These are phyloP conservation scores for Actinomortierella wolfii DNA, from an alignment of 371 early-diverging fungal species.

Conservation along the genomic window DNA sequence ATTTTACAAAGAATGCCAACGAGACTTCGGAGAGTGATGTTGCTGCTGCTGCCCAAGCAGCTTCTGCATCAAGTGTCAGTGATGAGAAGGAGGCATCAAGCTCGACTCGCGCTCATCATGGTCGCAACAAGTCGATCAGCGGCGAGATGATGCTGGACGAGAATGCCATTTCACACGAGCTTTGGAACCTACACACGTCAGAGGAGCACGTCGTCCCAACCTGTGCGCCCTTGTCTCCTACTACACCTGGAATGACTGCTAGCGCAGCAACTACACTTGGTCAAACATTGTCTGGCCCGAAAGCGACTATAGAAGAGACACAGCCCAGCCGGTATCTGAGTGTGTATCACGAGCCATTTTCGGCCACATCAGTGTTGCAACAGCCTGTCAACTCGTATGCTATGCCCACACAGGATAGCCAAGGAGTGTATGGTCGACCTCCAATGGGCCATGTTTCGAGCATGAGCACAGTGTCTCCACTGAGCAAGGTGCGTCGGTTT, in stretches of 20 bases:
- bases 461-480: slow-evolving; percentile 17
- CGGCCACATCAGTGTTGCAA: slow-evolving; percentile 33
- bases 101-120: slow-evolving; percentile 9
- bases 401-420: slow-evolving; percentile 16
- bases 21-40: too few relatives aligned
- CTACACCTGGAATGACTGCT: too few relatives aligned
- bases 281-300: background rate
- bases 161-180: slow-evolving; percentile 34
- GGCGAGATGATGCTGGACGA: slow-evolving; percentile 29
- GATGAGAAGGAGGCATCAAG: too few relatives aligned
- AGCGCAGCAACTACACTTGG: too few relatives aligned
- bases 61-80: too few relatives aligned
- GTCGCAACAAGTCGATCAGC: slow-evolving; percentile 12
- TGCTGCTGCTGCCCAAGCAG: too few relatives aligned
- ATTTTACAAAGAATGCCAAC: slow-evolving; percentile 8
- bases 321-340: slow-evolving; percentile 38
- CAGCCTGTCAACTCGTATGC: slow-evolving; percentile 41
- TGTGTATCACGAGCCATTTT: slow-evolving; percentile 41
- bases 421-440: too few relatives aligned
- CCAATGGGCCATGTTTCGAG: too few relatives aligned
- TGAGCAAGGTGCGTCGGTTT: slow-evolving; percentile 33
- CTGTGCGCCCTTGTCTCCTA: too few relatives aligned
- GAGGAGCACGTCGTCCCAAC: too few relatives aligned
- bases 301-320: slow-evolving; percentile 15
- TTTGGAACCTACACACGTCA: slow-evolving; percentile 32